Percentiles rank a stretch among this genome's conserved stretches.
These are phyloP conservation scores for Warburgia ugandensis DNA, from an alignment of 164 flowering plant genomes.

Conservation along the genomic window DNA sequence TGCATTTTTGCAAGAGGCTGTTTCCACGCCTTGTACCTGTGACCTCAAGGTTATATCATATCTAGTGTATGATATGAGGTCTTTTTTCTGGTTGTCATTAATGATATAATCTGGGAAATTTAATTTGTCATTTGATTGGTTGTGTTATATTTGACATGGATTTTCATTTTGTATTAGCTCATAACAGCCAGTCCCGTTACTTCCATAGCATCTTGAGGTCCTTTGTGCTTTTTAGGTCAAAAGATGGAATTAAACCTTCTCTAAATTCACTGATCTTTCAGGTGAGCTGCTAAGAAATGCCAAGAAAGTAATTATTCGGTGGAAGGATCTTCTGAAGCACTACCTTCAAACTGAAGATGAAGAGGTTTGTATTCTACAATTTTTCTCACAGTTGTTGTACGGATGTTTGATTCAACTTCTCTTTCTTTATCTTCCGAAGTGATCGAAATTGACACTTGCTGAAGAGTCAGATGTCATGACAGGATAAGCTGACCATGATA, in stretches of 20 bases:
- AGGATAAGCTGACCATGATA: too few species aligned
- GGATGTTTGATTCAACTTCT: background rate
- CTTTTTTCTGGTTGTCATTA: too few species aligned
- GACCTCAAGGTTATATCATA: too few species aligned
- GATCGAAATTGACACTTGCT: too few species aligned
- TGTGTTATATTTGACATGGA: too few species aligned
- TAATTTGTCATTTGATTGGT: too few species aligned
- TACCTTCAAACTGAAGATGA: constrained; percentile 64
- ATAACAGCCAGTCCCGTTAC: background rate
- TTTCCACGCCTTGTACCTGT: too few species aligned
- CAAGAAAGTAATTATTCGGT: constrained; percentile 29
- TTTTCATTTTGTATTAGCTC: background rate
- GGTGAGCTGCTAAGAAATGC: constrained; percentile 51
- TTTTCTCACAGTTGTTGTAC: background rate
- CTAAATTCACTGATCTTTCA: constrained; percentile 19
- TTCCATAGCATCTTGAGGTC: background rate
- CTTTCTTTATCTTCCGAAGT: background rate
- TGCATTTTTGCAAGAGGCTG: too few species aligned
- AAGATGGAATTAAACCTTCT: background rate
- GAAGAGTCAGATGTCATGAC: too few species aligned
- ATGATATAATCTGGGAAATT: too few species aligned
- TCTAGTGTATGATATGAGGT: too few species aligned
- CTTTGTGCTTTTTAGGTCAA: background rate
- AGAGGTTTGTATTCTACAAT: constrained; percentile 50
- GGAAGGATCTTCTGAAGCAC: constrained; percentile 62